Evolutionary conservation across 257 asterid genomes (phyloP).

Genomic region (Vinca minor): DNA sequence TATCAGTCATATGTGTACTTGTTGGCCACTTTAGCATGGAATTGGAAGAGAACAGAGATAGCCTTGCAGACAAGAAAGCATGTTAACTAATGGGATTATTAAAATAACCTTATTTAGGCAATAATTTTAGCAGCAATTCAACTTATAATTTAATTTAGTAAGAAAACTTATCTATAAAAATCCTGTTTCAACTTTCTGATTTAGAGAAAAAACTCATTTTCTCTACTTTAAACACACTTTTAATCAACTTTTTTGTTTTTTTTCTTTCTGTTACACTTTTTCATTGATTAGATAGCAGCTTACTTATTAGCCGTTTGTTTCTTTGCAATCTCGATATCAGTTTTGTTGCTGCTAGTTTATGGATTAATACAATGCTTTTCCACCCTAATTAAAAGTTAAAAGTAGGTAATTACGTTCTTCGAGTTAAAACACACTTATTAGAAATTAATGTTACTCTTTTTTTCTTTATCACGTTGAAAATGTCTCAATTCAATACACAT

Average conservation of each 20-base stretch:
- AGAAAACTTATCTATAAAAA: conserved; percentile 23
- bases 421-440: too few relatives aligned
- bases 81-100: conserved; percentile 39
- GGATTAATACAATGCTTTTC: too few relatives aligned
- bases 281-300: conserved; percentile 15
- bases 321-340: neutral
- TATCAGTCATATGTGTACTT: conserved; percentile 41
- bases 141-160: too few relatives aligned
- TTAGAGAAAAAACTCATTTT: neutral
- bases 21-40: conserved; percentile 60
- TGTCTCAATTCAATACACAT: too few relatives aligned
- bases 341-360: too few relatives aligned
- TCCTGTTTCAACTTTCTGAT: conserved; percentile 27
- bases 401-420: too few relatives aligned
- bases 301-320: conserved; percentile 8
- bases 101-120: conserved; percentile 17
- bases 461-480: too few relatives aligned
- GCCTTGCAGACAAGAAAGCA: conserved; percentile 42
- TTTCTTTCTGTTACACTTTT: conserved; percentile 12
- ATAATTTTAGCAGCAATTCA: too few relatives aligned
- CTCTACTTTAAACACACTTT: conserved; percentile 13
- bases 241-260: conserved; percentile 15
- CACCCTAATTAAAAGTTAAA: too few relatives aligned
- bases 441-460: too few relatives aligned
- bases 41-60: conserved; percentile 8